These are phyloP conservation scores for Cladosporium phlei DNA, from an alignment of 2,329 filamentous ascomycete genomes.

Conservation along the genomic window DNA sequence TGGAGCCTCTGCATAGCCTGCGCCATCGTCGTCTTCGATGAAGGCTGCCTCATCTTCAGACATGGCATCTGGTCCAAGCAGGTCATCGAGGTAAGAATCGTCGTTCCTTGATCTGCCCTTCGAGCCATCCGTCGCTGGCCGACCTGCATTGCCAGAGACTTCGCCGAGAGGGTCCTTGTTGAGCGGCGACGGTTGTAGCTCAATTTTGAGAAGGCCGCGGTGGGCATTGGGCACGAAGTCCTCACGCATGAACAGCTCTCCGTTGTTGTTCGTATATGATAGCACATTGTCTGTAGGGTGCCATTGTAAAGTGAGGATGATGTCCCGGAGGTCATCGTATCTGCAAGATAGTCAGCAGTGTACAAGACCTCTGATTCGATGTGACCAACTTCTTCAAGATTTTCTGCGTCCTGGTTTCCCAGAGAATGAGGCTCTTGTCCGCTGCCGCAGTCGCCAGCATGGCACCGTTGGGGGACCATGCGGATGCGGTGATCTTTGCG, in stretches of 20 bases:
- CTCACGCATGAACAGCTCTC: constrained; percentile 86
- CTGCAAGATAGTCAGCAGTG: constrained; percentile 11
- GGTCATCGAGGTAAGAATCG: constrained; percentile 70
- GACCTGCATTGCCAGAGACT: constrained; percentile 60
- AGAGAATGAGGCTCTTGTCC: constrained; percentile 65
- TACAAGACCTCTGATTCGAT: neutral
- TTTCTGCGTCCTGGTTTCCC: constrained; percentile 85
- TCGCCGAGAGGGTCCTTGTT: constrained; percentile 75
- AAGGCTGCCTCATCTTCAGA: constrained; percentile 69
- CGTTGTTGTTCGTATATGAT: constrained; percentile 87
- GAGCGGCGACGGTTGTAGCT: constrained; percentile 73
- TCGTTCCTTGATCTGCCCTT: constrained; percentile 35
- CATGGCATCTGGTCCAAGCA: constrained; percentile 62
- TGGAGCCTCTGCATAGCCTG: constrained; percentile 69
- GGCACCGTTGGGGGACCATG: constrained; percentile 93
- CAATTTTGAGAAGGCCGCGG: constrained; percentile 44
- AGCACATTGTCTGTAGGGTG: constrained; percentile 83
- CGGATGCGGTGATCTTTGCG: constrained; percentile 76
- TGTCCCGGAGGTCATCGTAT: constrained; percentile 65
- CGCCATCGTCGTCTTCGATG: constrained; percentile 90
- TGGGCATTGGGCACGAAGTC: constrained; percentile 55
- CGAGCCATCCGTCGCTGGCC: constrained; percentile 52
- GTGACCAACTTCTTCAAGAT: constrained; percentile 58
- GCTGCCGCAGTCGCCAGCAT: constrained; percentile 64
- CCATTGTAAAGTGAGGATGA: constrained; percentile 83